Evolutionary conservation across 148 eudicot species (phyloP).

Genomic region (Polygonum maritimum): DNA sequence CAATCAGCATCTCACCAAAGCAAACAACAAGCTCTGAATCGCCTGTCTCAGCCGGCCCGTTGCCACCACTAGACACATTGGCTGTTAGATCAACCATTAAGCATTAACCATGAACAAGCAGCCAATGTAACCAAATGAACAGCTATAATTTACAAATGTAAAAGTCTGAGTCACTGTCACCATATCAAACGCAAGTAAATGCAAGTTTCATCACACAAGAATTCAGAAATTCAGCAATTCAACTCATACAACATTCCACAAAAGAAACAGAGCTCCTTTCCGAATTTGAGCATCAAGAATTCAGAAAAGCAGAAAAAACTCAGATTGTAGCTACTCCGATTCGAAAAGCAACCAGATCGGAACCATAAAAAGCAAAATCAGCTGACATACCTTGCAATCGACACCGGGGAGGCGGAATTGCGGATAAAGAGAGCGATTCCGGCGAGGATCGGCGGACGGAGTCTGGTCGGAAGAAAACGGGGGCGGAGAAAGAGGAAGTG

Average conservation of each 20-base stretch:
- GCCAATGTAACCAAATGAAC: neutral
- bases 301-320: neutral
- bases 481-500: constrained; percentile 19
- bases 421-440: constrained; percentile 15
- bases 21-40: constrained; percentile 83
- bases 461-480: constrained; percentile 21
- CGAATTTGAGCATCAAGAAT: neutral
- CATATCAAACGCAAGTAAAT: neutral
- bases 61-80: constrained; percentile 37
- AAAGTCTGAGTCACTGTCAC: neutral
- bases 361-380: neutral
- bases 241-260: neutral
- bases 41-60: constrained; percentile 38
- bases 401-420: constrained; percentile 16
- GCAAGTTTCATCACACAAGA: neutral
- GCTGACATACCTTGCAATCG: constrained; percentile 37
- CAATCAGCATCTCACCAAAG: constrained; percentile 98
- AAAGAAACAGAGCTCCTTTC: neutral
- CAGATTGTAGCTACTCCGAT: neutral
- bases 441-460: constrained; percentile 15
- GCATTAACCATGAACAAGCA: neutral
- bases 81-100: constrained; percentile 19
- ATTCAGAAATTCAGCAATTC: too few species aligned
- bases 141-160: neutral
- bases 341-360: neutral